These are phyloP conservation scores for Sugiyamaella novakii DNA, from an alignment of 1,139 yeast species.

Conservation along the genomic window DNA sequence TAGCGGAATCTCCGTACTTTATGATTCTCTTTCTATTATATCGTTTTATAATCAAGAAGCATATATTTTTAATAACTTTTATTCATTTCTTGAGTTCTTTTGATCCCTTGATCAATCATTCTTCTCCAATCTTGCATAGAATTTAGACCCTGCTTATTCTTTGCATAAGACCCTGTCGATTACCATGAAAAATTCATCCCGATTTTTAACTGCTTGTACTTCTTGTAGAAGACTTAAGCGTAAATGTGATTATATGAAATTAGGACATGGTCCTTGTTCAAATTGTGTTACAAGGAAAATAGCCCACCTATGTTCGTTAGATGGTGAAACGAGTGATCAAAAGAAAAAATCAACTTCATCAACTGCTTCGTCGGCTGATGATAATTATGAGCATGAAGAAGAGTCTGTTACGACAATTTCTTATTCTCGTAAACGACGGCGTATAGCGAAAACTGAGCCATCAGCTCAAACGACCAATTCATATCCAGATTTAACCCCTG, in stretches of 20 bases:
- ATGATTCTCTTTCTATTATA: no score
- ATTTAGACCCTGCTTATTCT: slow-evolving; percentile 1
- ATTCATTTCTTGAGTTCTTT: no score
- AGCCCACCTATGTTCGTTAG: slow-evolving; percentile 30
- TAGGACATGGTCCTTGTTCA: slow-evolving; percentile 23
- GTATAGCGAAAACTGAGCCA: background rate
- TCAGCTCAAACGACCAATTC: background rate
- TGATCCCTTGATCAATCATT: no score
- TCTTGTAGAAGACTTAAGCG: slow-evolving; percentile 24
- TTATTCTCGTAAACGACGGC: slow-evolving; percentile 13
- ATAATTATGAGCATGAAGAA: slow-evolving; percentile 5
- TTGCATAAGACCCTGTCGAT: background rate
- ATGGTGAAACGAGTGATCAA: background rate
- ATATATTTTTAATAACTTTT: no score
- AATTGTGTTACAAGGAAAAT: slow-evolving; percentile 22
- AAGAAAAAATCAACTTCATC: background rate
- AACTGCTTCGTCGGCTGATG: background rate
- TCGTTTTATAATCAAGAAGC: no score
- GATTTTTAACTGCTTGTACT: slow-evolving; percentile 18
- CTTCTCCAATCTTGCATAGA: no score
- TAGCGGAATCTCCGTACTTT: no score
- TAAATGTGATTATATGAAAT: slow-evolving; percentile 22
- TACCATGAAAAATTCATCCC: background rate
- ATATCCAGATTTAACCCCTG: background rate
- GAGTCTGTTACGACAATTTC: slow-evolving; percentile 8